These are phyloP conservation scores for Salpingoeca rosetta DNA, from an alignment of 78 protist genomes.

Conservation along the genomic window DNA sequence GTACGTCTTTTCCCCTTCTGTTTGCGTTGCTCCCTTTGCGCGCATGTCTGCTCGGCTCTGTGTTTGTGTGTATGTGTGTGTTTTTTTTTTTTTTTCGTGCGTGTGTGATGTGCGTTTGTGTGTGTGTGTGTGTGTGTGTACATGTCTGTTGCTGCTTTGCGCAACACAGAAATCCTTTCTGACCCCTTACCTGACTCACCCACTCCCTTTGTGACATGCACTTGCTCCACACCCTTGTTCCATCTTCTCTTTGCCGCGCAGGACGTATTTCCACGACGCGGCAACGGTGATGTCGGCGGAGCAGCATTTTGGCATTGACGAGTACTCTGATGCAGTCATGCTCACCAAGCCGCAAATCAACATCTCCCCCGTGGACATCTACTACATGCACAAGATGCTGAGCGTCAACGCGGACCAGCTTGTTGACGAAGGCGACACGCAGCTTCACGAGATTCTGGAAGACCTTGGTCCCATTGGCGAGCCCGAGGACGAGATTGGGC, in stretches of 20 bases:
- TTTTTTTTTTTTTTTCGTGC: no score
- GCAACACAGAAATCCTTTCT: no score
- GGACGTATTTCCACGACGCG: no score
- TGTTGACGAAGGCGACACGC: background rate
- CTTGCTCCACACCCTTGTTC: no score
- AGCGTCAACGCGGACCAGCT: background rate
- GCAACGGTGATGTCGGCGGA: background rate
- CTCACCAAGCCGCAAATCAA: background rate
- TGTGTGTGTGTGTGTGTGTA: background rate
- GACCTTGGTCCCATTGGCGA: background rate
- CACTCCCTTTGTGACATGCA: background rate
- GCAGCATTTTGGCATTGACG: constrained; percentile 11
- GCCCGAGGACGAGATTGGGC: background rate
- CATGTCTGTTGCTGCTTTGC: no score
- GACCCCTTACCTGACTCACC: no score
- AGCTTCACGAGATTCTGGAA: background rate
- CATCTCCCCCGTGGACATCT: constrained; percentile 4
- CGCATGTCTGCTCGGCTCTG: no score
- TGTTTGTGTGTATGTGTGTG: no score
- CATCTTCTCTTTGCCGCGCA: no score
- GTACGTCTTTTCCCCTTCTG: background rate
- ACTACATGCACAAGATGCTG: background rate
- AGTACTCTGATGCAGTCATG: background rate
- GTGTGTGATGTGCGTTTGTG: no score
- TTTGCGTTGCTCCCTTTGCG: no score